Conservation (phyloP, 2,329 filamentous ascomycete species). For the Fusarium liriodendri region DNA sequence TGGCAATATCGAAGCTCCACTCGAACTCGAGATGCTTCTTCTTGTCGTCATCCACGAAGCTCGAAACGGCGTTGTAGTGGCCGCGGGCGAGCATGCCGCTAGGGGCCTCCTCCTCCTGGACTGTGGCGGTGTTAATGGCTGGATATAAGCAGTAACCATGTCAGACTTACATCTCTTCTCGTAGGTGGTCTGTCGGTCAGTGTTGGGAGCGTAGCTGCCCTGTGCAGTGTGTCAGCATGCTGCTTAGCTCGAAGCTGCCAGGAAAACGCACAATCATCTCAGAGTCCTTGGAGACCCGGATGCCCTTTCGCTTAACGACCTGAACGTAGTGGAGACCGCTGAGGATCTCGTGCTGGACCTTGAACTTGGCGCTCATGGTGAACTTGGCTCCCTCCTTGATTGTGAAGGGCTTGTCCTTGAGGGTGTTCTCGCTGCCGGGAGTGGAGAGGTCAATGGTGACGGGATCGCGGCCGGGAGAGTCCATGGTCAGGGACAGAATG, state of each 20-base stretch:
- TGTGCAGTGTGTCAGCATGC: conserved; percentile 52
- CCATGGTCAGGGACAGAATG: conserved; percentile 90
- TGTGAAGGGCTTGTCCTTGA: conserved; percentile 94
- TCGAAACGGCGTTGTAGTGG: conserved; percentile 88
- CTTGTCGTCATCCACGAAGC: conserved; percentile 96
- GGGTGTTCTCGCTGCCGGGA: conserved; percentile 76
- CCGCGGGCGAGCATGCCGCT: conserved; percentile 90
- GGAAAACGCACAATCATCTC: conserved; percentile 90
- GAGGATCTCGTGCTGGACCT: conserved; percentile 96
- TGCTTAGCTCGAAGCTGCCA: neutral
- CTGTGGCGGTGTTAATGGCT: conserved; percentile 56
- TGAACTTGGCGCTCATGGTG: conserved; percentile 93
- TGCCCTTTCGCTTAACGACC: conserved; percentile 88
- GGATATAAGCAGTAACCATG: neutral
- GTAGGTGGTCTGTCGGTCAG: conserved; percentile 85
- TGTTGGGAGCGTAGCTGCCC: conserved; percentile 95
- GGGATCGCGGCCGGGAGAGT: conserved; percentile 83
- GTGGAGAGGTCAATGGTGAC: conserved; percentile 89
- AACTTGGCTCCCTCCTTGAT: conserved; percentile 97
- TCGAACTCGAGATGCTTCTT: conserved; percentile 91
- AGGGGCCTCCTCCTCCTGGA: conserved; percentile 92
- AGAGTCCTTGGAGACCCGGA: conserved; percentile 90
- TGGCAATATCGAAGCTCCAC: conserved; percentile 96
- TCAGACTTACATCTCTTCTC: conserved; percentile 86
- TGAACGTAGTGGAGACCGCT: conserved; percentile 97